Base-by-base conservation (phyloP, 495 filamentous ascomycete species). In the Penicillium cinerascens region DNA sequence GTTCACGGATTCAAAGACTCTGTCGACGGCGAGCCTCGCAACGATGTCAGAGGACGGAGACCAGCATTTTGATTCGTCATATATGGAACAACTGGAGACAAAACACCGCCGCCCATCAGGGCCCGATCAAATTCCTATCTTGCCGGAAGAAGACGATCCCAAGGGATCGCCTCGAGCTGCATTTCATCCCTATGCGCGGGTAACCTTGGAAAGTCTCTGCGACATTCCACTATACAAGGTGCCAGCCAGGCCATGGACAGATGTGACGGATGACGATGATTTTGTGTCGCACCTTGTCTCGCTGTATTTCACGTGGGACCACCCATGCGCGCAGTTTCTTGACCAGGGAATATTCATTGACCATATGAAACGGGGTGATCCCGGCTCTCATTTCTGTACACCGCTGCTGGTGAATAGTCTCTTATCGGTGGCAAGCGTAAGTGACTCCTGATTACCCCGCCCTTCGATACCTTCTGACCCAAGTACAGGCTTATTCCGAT, bases 251-350 rank as follows among this genome's bases (percentile, higher is more conserved):
- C 71, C 74, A 6, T 81, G 78, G 78, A 81, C 78, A 10, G 54
- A 49, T 3, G 66, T 78, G 21, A 78, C 75, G 0, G 69, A 71
- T 39, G 69, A 74, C 46, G 65, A 73, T 47, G 66, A 67, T 4
- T 56, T 81, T 37, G 75, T 79, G 6, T 78, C 76, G 16, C 69
- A 73, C 51, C 61, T 79, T 8, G 56, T 81, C 0, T 76, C 74
- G 3, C 49, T 73, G 4, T 81, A 74, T 44, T 75, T 81, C 54
- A 69, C 69, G 22, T 75, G 72, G 72, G 67, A 73, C 41, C 70
- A 75, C 46, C 70, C 72, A 23, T 61, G 66, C 29, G 59, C 59
- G 27, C 70, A 72, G 26, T 52, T 71, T 13, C 43, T 75, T 47
- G 72, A 75, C 37, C 70, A 69, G 49, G 41, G 49, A 0, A 47